phyloP scores from a whole-genome alignment of 495 filamentous ascomycete species.

The Penicillium riverlandense region DNA sequence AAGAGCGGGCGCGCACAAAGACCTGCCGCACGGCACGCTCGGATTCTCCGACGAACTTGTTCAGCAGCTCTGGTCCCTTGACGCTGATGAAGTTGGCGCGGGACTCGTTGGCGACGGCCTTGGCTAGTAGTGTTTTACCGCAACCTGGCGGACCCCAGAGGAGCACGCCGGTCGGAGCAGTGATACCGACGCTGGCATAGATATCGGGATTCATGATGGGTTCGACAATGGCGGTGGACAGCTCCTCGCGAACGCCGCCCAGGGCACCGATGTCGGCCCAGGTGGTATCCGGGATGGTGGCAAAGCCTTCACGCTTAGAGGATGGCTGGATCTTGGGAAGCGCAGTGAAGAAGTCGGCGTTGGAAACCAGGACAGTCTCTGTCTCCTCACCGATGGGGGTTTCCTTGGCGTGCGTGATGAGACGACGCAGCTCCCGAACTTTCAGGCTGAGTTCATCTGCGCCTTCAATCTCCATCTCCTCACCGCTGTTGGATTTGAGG shows the following conservation, averaged over 20 bases:
- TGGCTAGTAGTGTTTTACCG: conserved; percentile 93
- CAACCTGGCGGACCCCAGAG: conserved; percentile 97
- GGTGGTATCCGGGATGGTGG: conserved; percentile 92
- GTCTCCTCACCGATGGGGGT: conserved; percentile 36
- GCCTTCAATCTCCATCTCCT: conserved; percentile 49
- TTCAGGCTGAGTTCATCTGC: conserved; percentile 29
- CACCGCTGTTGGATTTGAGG: conserved; percentile 41
- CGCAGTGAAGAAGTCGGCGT: conserved; percentile 66
- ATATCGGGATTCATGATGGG: conserved; percentile 82
- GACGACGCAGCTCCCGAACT: conserved; percentile 44
- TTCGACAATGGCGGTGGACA: conserved; percentile 83
- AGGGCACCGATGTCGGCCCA: conserved; percentile 92
- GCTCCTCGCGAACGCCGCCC: conserved; percentile 66
- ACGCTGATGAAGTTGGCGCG: conserved; percentile 97
- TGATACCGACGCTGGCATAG: conserved; percentile 76
- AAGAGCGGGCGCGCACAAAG: conserved; percentile 80
- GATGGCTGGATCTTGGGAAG: conserved; percentile 85
- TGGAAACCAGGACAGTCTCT: conserved; percentile 43
- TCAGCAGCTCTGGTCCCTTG: conserved; percentile 88
- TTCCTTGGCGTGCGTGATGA: conserved; percentile 47
- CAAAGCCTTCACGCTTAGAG: conserved; percentile 91
- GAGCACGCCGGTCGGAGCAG: conserved; percentile 81
- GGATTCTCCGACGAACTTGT: conserved; percentile 94
- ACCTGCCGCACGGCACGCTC: conserved; percentile 90
- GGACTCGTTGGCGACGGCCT: conserved; percentile 92